Conservation (phyloP, 352 stramenopile species). For the Phytophthora rubi region DNA sequence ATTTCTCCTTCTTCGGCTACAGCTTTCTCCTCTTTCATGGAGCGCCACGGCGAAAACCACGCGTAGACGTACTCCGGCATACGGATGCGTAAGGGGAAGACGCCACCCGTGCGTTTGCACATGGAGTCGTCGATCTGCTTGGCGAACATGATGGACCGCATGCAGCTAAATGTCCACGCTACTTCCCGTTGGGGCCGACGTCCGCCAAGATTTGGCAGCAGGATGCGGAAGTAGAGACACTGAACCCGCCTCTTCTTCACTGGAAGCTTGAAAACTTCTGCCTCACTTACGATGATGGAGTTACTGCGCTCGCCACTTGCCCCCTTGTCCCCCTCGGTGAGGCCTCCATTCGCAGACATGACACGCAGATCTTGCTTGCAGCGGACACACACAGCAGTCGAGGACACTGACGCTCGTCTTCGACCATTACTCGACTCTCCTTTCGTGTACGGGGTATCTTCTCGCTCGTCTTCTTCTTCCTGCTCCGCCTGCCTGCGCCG, state of each 20-base stretch:
- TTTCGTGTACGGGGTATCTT: slow-evolving; percentile 18
- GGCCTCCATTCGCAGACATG: slow-evolving; percentile 41
- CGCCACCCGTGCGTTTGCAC: slow-evolving; percentile 52
- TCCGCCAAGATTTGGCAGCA: slow-evolving; percentile 90
- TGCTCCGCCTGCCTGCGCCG: slow-evolving; percentile 41
- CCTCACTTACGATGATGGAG: slow-evolving; percentile 6
- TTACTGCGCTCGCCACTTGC: neutral
- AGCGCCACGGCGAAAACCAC: slow-evolving; percentile 88
- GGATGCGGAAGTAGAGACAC: slow-evolving; percentile 91
- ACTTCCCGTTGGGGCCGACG: slow-evolving; percentile 77
- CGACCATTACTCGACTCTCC: slow-evolving; percentile 2
- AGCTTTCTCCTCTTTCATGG: slow-evolving; percentile 64
- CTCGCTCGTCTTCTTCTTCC: slow-evolving; percentile 51
- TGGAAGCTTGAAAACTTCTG: slow-evolving; percentile 18
- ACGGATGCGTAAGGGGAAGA: slow-evolving; percentile 66
- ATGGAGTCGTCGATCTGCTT: slow-evolving; percentile 88
- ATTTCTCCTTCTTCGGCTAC: slow-evolving; percentile 38
- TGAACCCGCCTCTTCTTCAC: slow-evolving; percentile 60
- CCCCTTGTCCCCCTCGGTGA: slow-evolving; percentile 24
- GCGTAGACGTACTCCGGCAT: slow-evolving; percentile 95
- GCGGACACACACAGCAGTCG: slow-evolving; percentile 52
- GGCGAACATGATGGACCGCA: slow-evolving; percentile 89
- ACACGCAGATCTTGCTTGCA: slow-evolving; percentile 62
- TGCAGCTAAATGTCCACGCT: slow-evolving; percentile 89
- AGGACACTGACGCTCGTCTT: neutral